Base-by-base conservation (phyloP, 306 rosid species). In the Quercus bicolor region DNA sequence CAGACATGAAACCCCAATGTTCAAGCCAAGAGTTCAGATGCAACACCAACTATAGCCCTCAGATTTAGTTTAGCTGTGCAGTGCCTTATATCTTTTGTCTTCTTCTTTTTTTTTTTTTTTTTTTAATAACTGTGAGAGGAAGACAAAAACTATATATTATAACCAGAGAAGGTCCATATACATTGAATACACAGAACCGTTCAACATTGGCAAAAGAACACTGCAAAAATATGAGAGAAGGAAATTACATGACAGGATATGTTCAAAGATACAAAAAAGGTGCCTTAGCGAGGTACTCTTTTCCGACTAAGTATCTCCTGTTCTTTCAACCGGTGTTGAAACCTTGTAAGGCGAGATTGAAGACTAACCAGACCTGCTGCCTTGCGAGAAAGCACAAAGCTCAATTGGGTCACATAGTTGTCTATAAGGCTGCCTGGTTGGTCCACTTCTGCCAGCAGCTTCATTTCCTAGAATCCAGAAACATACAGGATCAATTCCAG, bases 341-440 rank as follows among this genome's bases (percentile, higher is more conserved):
- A 95, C 86, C 98, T 86, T 66, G 96, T 94, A 4, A 95, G 91
- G 62, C 98, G 98, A 66, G 98, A 89, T 83, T 95, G 98, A 51
- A 95, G 98, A 80, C 96, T 87, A 37, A 91, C 98, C 23, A 95
- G 87, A 78, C 98, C 88, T 16, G 98, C 98, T 29, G 92, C 97
- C 88, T 95, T 95, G 69, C 98, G 98, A 19, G 98, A 92, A 64
- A 95, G 98, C 80, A 92, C 90, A 57, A 87, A 91, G 84, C 88
- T 88, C 90, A 95, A 84, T 84, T 95, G 98, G 34, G 91, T 84
- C 74, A 95, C 96, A 20, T 95, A 95, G 79, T 91, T 90, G 83
- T 95, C 98, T 7, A 95, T 92, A 24, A 76, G 92, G 85, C 98
- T 95, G 33, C 98, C 98, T 19, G 98, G 98, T 84, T 85, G 98